Evolutionary conservation across 331 rosid species (phyloP), one percentile per base, ranked within the genome.

Genomic region (Stylosanthes scabra): DNA sequence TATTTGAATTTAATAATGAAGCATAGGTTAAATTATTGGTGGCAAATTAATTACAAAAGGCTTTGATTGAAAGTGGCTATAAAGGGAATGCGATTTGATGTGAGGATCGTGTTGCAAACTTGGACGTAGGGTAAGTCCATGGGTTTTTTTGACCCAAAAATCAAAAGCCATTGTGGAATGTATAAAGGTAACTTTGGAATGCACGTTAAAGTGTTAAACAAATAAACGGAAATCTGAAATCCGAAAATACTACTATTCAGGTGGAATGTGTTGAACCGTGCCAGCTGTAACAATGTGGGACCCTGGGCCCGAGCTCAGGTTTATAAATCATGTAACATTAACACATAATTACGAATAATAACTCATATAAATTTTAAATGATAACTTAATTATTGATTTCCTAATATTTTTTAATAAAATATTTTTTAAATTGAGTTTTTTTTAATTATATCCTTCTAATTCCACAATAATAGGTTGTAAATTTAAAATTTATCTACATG

Each of bases 71-170:
- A 31, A 46, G 68, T 57, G 59, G 59, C 11, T 59, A 11, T 29
- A 64, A 46, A 16, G 60, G 75, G 49, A 45, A 64, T 25, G 70
- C 20, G 73, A 60, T 67, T 60, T 60, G 59, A 61, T 52, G 9
- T 49, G 47, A 20, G 25, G 25, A 20, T n/a, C n/a, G n/a, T n/a
- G n/a, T 29, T 66, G 66, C 47, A 37, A 44, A 64, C 15, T 70
- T 68, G 52, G 40, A 75, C 51, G 16, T 1, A 28, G 16, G 15
- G 44, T 56, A 15, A 39, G 74, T 44, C 3, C 40, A 15, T 0
- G 27, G 40, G 20, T 31, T 50, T 9, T 49, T 83, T 79, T 78
- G 70, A 70, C 81, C 57, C 55, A 12, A 12, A 14, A 51, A 14
- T n/a, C 81, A 28, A 31, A 68, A 45, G 5, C 14, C 9, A 12